Base-by-base conservation (phyloP, 352 stramenopile species). In the Globisporangium ultimum region DNA sequence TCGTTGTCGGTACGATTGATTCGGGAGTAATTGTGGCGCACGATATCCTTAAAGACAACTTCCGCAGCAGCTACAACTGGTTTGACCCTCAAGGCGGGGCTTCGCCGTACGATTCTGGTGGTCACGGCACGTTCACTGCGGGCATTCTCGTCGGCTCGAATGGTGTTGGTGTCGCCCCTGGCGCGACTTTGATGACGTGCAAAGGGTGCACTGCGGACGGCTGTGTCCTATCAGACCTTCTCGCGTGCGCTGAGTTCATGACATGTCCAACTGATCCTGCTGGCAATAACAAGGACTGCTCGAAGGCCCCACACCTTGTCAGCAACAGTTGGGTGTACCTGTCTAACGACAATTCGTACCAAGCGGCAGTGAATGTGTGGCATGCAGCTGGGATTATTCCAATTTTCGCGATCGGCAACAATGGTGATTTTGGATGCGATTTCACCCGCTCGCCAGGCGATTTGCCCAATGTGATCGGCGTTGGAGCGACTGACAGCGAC, bases 161-260 rank as follows among this genome's bases (percentile, higher is more conserved):
- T 14, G 69, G 72, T 32, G 48, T 75, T 32, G 72, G 72, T 55
- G 72, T 81, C 14, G 72, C 72, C 0, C 72, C 72, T 6, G 63
- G 70, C 7, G 64, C 68, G 11, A 66, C 57, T 46, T 81, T 53
- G 58, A 81, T 81, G 6, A 9, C 64, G 3, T 81, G 72, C 57
- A 56, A 58, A 45, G 68, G 55, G 3, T 76, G 67, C 53, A 24
- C 22, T 3, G 17, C 42, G 0, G 17, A 45, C 20, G 57, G 54
- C 10, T 70, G 63, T 18, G 43, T 49, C 8, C 58, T 64, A 28
- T 61, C 50, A 5, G 57, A 52, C 46, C 45, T 77, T 8, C 47
- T 80, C 14, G 28, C 24, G 36, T 79, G 71, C 36, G 59, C 60
- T 17, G 62, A 80, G 56, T 80, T 72, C 48, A 79, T 79, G 42